These are phyloP conservation scores for Stagonosporopsis vannaccii DNA, from an alignment of 2,329 filamentous ascomycete genomes.

Conservation along the genomic window DNA sequence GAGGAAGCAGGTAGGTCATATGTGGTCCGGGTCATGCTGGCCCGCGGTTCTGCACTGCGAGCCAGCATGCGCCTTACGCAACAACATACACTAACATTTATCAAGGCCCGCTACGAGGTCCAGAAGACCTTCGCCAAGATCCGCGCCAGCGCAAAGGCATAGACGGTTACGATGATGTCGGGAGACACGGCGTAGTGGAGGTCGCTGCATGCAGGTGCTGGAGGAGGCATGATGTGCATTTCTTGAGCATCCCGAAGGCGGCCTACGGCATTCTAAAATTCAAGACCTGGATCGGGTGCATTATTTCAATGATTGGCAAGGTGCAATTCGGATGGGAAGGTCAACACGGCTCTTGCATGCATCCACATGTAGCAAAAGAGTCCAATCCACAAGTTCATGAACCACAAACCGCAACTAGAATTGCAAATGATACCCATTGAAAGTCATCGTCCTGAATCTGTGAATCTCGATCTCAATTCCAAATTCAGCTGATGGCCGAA, in stretches of 20 bases:
- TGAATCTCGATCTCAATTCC: neutral
- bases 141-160: slow-evolving; percentile 52
- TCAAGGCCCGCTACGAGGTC: slow-evolving; percentile 86
- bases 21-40: slow-evolving; percentile 1
- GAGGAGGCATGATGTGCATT: slow-evolving; percentile 49
- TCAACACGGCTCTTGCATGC: slow-evolving; percentile 51
- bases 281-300: slow-evolving; percentile 47
- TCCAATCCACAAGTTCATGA: slow-evolving; percentile 51
- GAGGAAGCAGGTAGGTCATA: slow-evolving; percentile 87
- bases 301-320: slow-evolving; percentile 48
- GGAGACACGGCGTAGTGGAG: slow-evolving; percentile 38
- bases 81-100: slow-evolving; percentile 26
- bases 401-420: slow-evolving; percentile 43
- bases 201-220: slow-evolving; percentile 42
- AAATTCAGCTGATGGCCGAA: neutral
- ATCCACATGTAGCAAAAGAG: slow-evolving; percentile 50
- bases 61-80: neutral
- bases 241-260: slow-evolving; percentile 50
- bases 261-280: slow-evolving; percentile 50
- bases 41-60: neutral
- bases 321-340: slow-evolving; percentile 52
- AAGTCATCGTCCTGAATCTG: slow-evolving; percentile 4
- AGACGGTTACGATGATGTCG: slow-evolving; percentile 41
- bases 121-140: slow-evolving; percentile 95
- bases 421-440: slow-evolving; percentile 45